A percentile compares a stretch with the other conserved stretches of the same genome.
phyloP scores from a whole-genome alignment of 2,329 filamentous ascomycete genomes.

The Claviceps fusiformis region DNA sequence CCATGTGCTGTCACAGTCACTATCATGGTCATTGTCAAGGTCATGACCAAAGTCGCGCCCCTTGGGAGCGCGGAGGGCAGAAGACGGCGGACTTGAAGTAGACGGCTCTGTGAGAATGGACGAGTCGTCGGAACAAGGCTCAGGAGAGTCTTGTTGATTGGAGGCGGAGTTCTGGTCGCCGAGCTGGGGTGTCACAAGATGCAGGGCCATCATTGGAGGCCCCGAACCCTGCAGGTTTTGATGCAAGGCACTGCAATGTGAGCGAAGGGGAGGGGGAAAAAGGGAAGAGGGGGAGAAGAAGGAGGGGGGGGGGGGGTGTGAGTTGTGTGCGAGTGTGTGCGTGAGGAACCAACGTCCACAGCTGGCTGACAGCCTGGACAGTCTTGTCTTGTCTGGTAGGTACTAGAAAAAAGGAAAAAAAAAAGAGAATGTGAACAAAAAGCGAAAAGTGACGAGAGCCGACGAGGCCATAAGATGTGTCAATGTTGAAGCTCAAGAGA shows the following conservation, averaged over 20 bases:
- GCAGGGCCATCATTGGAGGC: slow-evolving; percentile 15
- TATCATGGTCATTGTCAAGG: neutral
- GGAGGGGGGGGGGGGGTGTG: neutral
- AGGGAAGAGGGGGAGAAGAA: neutral
- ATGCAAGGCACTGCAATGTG: slow-evolving; percentile 10
- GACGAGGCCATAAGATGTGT: neutral
- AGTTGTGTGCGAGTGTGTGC: too few relatives aligned
- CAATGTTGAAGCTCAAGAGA: neutral
- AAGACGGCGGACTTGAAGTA: slow-evolving; percentile 7
- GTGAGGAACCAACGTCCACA: neutral
- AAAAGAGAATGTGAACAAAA: neutral
- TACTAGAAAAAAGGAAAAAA: neutral
- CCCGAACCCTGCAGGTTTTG: slow-evolving; percentile 10
- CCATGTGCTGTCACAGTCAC: slow-evolving; percentile 8
- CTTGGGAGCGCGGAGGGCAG: slow-evolving; percentile 2
- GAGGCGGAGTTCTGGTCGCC: slow-evolving; percentile 10
- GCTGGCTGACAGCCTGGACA: neutral
- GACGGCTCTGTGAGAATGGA: slow-evolving; percentile 7
- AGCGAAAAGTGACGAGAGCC: neutral
- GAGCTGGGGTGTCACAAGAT: slow-evolving; percentile 11
- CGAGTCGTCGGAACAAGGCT: slow-evolving; percentile 8
- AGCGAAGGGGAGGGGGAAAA: neutral
- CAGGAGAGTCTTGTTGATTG: slow-evolving; percentile 10
- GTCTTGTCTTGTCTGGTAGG: neutral
- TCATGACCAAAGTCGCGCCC: slow-evolving; percentile 5